Evolutionary conservation across 2,329 filamentous ascomycete genomes (phyloP).

Genomic region (Coniochaeta hoffmannii): DNA sequence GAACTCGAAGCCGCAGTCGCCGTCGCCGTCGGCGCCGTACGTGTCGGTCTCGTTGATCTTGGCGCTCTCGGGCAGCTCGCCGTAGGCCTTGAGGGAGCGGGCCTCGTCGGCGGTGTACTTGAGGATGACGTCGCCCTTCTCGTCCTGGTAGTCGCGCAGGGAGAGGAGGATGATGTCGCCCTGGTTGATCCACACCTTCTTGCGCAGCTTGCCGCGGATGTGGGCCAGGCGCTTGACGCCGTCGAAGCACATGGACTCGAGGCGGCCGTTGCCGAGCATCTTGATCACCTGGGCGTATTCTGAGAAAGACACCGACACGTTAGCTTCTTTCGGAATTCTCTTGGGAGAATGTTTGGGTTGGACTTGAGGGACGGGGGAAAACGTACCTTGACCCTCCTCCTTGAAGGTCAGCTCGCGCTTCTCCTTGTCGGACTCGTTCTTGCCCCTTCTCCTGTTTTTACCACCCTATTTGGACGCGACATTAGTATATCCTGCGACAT

Average conservation of each 20-base stretch:
- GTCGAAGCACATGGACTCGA: slow-evolving; percentile 87
- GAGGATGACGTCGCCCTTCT: slow-evolving; percentile 86
- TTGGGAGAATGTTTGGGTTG: neutral
- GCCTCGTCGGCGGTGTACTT: slow-evolving; percentile 97
- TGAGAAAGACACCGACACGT: slow-evolving; percentile 5
- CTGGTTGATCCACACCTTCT: slow-evolving; percentile 99
- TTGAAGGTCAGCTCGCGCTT: slow-evolving; percentile 99
- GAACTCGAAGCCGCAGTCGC: slow-evolving; percentile 97
- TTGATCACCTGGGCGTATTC: slow-evolving; percentile 70
- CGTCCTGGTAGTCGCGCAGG: slow-evolving; percentile 78
- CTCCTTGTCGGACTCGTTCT: slow-evolving; percentile 81
- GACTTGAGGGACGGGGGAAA: slow-evolving; percentile 4
- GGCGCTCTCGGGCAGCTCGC: slow-evolving; percentile 91
- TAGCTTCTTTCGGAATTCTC: neutral
- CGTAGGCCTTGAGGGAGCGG: slow-evolving; percentile 90
- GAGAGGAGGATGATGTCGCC: slow-evolving; percentile 86
- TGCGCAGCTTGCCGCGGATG: slow-evolving; percentile 86
- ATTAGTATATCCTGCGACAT: neutral
- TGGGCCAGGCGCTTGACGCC: slow-evolving; percentile 70
- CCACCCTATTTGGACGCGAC: slow-evolving; percentile 58
- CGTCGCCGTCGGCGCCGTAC: slow-evolving; percentile 83
- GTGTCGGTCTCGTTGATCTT: slow-evolving; percentile 99
- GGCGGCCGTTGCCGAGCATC: slow-evolving; percentile 75
- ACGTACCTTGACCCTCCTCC: slow-evolving; percentile 81
- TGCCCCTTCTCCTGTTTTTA: slow-evolving; percentile 97